A percentile compares a stretch with the other conserved stretches of the same genome.
Evolutionary conservation across 2,329 filamentous ascomycete genomes (phyloP).

Genomic region (Eutypa lata): DNA sequence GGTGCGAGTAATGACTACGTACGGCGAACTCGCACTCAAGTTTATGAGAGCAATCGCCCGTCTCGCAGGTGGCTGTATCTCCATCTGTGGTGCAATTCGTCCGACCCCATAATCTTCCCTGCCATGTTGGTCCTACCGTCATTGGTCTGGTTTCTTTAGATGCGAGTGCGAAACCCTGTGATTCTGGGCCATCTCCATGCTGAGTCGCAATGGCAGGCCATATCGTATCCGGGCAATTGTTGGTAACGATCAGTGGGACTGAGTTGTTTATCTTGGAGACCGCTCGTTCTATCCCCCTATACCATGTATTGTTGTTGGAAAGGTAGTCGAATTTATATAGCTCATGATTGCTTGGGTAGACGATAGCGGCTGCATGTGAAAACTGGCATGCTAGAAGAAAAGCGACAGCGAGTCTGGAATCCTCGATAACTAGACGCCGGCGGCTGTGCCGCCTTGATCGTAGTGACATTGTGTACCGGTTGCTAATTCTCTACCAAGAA

Average conservation of each 20-base stretch:
- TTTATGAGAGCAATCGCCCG: slow-evolving; percentile 72
- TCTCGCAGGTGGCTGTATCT: slow-evolving; percentile 65
- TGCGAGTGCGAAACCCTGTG: slow-evolving; percentile 65
- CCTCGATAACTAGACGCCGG: slow-evolving; percentile 1
- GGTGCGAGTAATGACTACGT: slow-evolving; percentile 32
- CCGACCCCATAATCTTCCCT: slow-evolving; percentile 77
- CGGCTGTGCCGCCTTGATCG: background rate
- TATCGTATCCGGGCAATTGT: slow-evolving; percentile 67
- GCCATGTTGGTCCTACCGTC: slow-evolving; percentile 71
- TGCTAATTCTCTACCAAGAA: background rate
- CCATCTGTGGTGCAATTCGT: slow-evolving; percentile 78
- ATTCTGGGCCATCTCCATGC: slow-evolving; percentile 63
- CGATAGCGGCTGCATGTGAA: slow-evolving; percentile 14
- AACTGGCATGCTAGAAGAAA: slow-evolving; percentile 16
- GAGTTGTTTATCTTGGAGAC: slow-evolving; percentile 26
- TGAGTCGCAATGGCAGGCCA: slow-evolving; percentile 77
- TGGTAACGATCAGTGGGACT: slow-evolving; percentile 65
- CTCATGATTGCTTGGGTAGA: slow-evolving; percentile 28
- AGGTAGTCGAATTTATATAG: slow-evolving; percentile 28
- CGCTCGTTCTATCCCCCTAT: slow-evolving; percentile 17
- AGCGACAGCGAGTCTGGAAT: slow-evolving; percentile 3
- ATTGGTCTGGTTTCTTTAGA: slow-evolving; percentile 57
- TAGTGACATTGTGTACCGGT: slow-evolving; percentile 12
- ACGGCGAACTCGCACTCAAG: slow-evolving; percentile 68
- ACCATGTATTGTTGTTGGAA: slow-evolving; percentile 10